A percentile compares a stretch with the other conserved stretches of the same genome.
Conservation (phyloP, 176 grass and related monocot genomes). For the Raddia distichophylla region DNA sequence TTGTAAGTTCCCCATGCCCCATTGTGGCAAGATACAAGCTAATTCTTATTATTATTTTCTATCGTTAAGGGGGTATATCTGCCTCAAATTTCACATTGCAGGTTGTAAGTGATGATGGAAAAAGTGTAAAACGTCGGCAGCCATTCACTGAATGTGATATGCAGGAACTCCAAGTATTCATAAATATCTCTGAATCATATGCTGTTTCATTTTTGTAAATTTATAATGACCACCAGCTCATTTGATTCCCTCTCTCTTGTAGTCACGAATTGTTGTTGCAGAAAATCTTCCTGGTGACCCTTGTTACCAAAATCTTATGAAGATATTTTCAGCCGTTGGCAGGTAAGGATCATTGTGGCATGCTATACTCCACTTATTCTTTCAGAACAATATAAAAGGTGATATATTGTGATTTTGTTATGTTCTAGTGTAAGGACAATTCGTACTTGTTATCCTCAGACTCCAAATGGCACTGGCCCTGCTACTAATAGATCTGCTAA, state of each 20-base stretch:
- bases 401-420: constrained; percentile 4
- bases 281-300: constrained; percentile 96
- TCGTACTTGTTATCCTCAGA: constrained; percentile 95
- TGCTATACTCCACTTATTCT: not conserved
- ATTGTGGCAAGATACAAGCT: not conserved
- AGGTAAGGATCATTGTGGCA: constrained; percentile 48
- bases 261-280: constrained; percentile 90
- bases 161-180: constrained; percentile 78
- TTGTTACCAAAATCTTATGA: constrained; percentile 97
- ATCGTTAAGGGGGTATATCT: constrained; percentile 3
- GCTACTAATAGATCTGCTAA: constrained; percentile 84
- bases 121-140: constrained; percentile 70
- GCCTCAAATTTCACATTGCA: constrained; percentile 39
- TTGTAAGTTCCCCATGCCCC: constrained; percentile 57
- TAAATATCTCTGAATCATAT: constrained; percentile 23
- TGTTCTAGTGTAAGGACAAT: constrained; percentile 86
- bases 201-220: constrained; percentile 30
- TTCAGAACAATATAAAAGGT: constrained; percentile 16
- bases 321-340: constrained; percentile 85
- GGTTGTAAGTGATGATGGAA: constrained; percentile 93
- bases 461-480: constrained; percentile 78
- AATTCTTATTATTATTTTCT: not conserved
- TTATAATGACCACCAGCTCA: not conserved
- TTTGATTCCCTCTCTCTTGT: constrained; percentile 19
- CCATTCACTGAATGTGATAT: constrained; percentile 91